Evolutionary conservation across 345 rosid species (phyloP).

Genomic region (Citrus reticulata): DNA sequence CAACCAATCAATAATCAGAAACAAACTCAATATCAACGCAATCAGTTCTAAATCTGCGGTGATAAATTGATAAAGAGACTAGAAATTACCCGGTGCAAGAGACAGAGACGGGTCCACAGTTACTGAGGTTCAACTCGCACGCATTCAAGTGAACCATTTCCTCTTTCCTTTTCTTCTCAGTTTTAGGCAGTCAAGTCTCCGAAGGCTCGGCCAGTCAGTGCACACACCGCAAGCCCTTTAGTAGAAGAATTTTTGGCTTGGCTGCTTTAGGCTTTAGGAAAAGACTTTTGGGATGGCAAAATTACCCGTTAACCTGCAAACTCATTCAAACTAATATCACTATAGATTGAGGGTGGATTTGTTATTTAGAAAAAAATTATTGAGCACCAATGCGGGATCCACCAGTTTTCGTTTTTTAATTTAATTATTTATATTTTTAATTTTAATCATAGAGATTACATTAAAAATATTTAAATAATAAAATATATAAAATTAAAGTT

Average conservation of each 20-base stretch:
- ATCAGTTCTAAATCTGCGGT: neutral
- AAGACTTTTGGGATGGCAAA: too few species aligned
- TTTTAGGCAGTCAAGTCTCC: neutral
- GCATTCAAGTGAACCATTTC: neutral
- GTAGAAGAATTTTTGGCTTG: neutral
- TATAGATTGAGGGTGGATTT: too few species aligned
- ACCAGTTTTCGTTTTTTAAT: too few species aligned
- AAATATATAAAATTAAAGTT: too few species aligned
- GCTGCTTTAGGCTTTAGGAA: neutral
- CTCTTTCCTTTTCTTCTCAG: neutral
- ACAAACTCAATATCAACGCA: neutral
- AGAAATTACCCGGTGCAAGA: neutral
- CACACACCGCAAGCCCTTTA: neutral
- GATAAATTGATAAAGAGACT: neutral
- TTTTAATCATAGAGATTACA: too few species aligned
- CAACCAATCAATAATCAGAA: neutral
- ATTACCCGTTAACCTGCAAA: too few species aligned
- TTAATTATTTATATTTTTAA: too few species aligned
- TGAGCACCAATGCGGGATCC: too few species aligned
- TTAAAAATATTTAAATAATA: too few species aligned
- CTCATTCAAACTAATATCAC: too few species aligned
- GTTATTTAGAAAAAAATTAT: too few species aligned
- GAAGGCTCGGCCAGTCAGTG: neutral
- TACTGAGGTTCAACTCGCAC: neutral
- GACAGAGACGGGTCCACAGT: neutral